Conservation (phyloP, 129 eudicot species). For the Arctium minus region DNA sequence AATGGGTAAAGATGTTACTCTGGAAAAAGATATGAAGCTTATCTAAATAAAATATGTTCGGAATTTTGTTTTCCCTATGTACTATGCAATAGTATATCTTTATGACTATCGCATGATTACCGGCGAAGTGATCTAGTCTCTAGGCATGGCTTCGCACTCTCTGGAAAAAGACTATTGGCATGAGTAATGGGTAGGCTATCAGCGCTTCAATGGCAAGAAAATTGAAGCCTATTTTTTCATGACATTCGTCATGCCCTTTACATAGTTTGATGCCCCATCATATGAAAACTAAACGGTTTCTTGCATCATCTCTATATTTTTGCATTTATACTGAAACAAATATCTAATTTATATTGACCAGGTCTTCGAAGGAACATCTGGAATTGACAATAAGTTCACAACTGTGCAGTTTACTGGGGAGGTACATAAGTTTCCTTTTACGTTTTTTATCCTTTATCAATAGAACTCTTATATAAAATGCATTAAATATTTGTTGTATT, state of each 20-base stretch:
- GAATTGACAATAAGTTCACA: conserved; percentile 92
- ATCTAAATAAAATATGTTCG: background rate
- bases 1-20: background rate
- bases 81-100: background rate
- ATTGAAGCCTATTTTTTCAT: background rate
- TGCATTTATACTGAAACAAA: background rate
- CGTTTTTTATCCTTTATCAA: background rate
- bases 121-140: background rate
- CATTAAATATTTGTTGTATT: background rate
- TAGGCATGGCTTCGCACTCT: background rate
- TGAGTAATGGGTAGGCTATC: background rate
- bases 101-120: background rate
- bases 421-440: conserved; percentile 39
- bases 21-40: background rate
- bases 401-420: conserved; percentile 98
- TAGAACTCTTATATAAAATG: background rate
- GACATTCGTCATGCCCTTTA: background rate
- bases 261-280: background rate
- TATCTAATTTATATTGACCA: conserved; percentile 27
- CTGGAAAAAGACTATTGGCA: background rate
- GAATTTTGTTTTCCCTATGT: background rate
- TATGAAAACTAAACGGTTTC: background rate
- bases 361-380: conserved; percentile 99
- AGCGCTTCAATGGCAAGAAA: background rate
- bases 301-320: background rate